Conservation (phyloP, 148 eudicot species). For the Rhododendron williamsianum region DNA sequence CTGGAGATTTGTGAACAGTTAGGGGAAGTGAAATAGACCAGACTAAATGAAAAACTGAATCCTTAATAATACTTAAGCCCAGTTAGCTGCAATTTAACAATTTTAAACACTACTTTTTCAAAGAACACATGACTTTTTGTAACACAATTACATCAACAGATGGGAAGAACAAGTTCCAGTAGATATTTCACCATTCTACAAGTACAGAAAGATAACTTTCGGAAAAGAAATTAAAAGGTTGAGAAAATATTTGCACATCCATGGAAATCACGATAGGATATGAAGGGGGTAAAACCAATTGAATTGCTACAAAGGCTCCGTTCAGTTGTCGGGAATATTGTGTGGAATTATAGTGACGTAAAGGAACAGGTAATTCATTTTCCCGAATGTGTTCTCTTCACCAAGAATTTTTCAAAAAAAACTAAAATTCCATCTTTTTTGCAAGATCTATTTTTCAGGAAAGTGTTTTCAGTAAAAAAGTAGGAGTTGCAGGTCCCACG, state of each 20-base stretch:
- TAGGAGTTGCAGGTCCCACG: background rate
- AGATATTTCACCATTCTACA: background rate
- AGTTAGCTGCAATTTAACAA: background rate
- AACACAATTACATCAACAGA: background rate
- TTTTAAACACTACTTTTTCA: background rate
- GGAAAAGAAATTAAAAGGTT: background rate
- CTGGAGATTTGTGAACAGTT: background rate
- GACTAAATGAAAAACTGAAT: background rate
- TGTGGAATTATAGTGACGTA: background rate
- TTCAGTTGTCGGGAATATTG: background rate
- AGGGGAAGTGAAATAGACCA: background rate
- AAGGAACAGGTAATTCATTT: background rate
- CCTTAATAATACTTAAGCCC: background rate
- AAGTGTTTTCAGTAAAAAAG: background rate
- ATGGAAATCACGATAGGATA: background rate
- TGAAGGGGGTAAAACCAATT: background rate
- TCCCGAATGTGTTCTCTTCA: background rate
- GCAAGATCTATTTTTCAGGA: background rate
- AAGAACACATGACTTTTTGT: background rate
- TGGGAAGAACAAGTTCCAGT: background rate
- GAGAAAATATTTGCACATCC: background rate
- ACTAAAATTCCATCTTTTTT: background rate
- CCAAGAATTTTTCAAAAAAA: background rate
- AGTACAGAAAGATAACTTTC: background rate
- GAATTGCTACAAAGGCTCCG: background rate